Conservation (phyloP, 2,329 filamentous ascomycete species). For the Hypoxylon sp. region DNA sequence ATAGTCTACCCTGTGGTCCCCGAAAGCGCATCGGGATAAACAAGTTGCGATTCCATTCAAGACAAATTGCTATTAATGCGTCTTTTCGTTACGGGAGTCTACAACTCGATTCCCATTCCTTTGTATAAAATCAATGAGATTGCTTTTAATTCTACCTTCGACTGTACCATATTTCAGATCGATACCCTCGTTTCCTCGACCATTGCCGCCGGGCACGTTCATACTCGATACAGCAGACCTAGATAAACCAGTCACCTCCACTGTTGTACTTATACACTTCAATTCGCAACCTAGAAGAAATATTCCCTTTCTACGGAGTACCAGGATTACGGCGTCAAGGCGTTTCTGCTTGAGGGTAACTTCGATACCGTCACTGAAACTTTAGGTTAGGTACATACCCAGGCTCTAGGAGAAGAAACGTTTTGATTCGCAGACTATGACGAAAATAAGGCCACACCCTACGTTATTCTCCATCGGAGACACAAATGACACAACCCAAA, state of each 20-base stretch:
- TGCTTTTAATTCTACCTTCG: background rate
- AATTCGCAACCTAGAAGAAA: conserved; percentile 5
- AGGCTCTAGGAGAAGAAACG: conserved; percentile 5
- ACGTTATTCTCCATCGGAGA: conserved; percentile 4
- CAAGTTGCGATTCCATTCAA: background rate
- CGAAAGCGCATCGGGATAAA: conserved; percentile 17
- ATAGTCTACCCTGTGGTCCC: conserved; percentile 39
- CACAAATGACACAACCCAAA: background rate
- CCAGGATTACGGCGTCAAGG: conserved; percentile 10
- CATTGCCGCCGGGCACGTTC: background rate
- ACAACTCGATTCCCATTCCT: conserved; percentile 7
- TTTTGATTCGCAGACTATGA: conserved; percentile 5
- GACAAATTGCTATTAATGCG: background rate
- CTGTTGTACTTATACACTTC: conserved; percentile 13
- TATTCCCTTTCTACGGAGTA: background rate
- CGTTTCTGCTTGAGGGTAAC: conserved; percentile 4
- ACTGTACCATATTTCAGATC: conserved; percentile 23
- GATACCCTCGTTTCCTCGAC: conserved; percentile 1
- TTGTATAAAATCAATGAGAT: conserved; percentile 11
- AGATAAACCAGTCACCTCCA: conserved; percentile 22
- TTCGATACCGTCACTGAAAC: background rate
- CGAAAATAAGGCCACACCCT: conserved; percentile 9
- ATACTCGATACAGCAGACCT: conserved; percentile 9
- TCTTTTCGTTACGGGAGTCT: background rate
- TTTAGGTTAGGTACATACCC: background rate